Conservation (phyloP, 768 basidiomycete genomes). For the Phylloporus arenicola region DNA sequence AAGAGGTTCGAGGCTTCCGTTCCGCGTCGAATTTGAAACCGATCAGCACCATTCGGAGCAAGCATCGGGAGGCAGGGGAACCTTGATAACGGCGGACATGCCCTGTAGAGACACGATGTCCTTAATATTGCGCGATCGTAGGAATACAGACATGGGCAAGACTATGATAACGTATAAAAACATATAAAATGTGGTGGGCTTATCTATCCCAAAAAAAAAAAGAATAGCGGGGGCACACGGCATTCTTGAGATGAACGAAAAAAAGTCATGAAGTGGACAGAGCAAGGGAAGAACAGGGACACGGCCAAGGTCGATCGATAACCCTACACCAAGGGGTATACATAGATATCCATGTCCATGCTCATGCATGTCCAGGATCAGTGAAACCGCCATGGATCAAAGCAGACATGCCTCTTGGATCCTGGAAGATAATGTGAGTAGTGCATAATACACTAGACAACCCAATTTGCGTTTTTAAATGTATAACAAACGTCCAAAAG, state of each 20-base stretch:
- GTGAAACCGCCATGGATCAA: not conserved
- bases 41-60: not conserved
- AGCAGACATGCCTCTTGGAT: not conserved
- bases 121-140: not conserved
- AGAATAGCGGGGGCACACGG: not conserved
- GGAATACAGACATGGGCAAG: not conserved
- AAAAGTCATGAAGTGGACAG: not conserved
- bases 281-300: not conserved
- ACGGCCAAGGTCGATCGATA: constrained; percentile 5
- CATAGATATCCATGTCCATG: constrained; percentile 3
- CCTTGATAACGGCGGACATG: not conserved
- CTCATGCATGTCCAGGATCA: constrained; percentile 2
- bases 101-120: not conserved
- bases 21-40: not conserved
- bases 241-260: not conserved
- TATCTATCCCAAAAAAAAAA: not conserved
- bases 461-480: not conserved
- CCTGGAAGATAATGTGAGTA: constrained; percentile 6
- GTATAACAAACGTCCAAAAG: not conserved
- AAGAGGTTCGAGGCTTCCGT: not conserved
- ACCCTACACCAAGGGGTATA: constrained; percentile 14
- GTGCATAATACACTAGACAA: not conserved
- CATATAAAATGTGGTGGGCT: not conserved
- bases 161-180: constrained; percentile 1
- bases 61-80: not conserved